Percentiles rank a stretch among this genome's conserved stretches.
Conservation (phyloP, 139 green algal genomes). For the Dunaliella sp. region DNA sequence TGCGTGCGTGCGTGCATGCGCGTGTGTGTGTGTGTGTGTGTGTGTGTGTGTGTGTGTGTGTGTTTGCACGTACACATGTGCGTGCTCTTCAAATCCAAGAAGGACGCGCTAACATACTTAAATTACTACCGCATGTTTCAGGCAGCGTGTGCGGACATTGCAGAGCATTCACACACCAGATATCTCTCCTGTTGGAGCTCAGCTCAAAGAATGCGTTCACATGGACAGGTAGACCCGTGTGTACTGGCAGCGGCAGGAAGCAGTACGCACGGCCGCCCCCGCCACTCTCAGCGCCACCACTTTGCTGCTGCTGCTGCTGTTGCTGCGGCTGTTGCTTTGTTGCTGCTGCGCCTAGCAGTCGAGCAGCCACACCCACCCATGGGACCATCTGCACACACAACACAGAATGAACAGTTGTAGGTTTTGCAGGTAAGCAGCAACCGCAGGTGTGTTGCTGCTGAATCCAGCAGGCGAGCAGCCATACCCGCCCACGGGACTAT, state of each 20-base stretch:
- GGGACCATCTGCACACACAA: conserved; percentile 64
- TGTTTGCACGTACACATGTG: conserved; percentile 48
- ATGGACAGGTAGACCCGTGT: conserved; percentile 66
- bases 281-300: not conserved
- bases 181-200: conserved; percentile 65
- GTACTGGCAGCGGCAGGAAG: conserved; percentile 77
- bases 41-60: not conserved
- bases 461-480: conserved; percentile 43
- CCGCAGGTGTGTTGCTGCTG: not conserved
- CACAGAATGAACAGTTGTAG: no score
- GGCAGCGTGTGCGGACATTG: not conserved
- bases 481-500: conserved; percentile 76
- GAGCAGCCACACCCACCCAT: conserved; percentile 71
- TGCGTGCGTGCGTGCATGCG: not conserved
- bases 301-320: not conserved
- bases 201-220: conserved; percentile 86
- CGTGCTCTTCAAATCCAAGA: not conserved
- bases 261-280: conserved; percentile 66
- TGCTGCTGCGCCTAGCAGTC: conserved; percentile 23
- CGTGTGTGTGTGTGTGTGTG: not conserved
- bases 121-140: not conserved
- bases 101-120: not conserved
- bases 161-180: conserved; percentile 41
- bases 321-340: not conserved
- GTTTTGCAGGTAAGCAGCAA: no score